phyloP scores from a whole-genome alignment of 257 asterid genomes.

The Linderniella brevidens region DNA sequence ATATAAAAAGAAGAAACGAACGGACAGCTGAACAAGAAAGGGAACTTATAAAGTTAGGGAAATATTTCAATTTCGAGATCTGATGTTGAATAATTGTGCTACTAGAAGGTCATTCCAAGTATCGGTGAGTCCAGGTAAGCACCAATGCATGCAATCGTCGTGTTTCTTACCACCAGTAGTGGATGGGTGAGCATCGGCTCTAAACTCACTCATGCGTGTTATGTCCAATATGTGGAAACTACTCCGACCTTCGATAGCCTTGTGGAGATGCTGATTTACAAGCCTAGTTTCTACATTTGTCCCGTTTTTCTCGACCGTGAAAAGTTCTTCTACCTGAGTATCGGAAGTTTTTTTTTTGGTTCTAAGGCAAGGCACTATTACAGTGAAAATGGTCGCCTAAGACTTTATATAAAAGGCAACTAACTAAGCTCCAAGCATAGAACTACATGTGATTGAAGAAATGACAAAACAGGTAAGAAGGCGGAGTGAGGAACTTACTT shows the following conservation, averaged over 20 bases:
- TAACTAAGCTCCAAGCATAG: too few species aligned
- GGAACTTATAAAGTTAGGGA: not conserved
- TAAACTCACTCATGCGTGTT: conserved; percentile 55
- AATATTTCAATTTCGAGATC: conserved; percentile 12
- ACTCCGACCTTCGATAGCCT: conserved; percentile 35
- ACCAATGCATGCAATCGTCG: conserved; percentile 98
- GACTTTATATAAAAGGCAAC: too few species aligned
- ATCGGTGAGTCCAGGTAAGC: conserved; percentile 88
- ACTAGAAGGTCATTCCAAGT: conserved; percentile 78
- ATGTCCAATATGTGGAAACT: conserved; percentile 42
- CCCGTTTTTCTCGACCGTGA: conserved; percentile 44
- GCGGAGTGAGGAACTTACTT: conserved; percentile 27
- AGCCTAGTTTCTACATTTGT: conserved; percentile 78
- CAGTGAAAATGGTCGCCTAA: too few species aligned
- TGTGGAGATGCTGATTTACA: conserved; percentile 51
- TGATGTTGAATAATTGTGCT: conserved; percentile 27
- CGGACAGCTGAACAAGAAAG: not conserved
- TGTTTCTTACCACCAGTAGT: conserved; percentile 72
- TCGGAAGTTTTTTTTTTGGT: too few species aligned
- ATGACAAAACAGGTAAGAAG: not conserved
- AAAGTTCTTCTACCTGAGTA: conserved; percentile 59
- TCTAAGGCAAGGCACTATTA: too few species aligned
- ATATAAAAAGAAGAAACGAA: not conserved
- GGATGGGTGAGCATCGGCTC: conserved; percentile 93
- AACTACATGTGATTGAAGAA: too few species aligned